These are phyloP conservation scores for Darksidea phi DNA, from an alignment of 495 filamentous ascomycete genomes.

Conservation along the genomic window DNA sequence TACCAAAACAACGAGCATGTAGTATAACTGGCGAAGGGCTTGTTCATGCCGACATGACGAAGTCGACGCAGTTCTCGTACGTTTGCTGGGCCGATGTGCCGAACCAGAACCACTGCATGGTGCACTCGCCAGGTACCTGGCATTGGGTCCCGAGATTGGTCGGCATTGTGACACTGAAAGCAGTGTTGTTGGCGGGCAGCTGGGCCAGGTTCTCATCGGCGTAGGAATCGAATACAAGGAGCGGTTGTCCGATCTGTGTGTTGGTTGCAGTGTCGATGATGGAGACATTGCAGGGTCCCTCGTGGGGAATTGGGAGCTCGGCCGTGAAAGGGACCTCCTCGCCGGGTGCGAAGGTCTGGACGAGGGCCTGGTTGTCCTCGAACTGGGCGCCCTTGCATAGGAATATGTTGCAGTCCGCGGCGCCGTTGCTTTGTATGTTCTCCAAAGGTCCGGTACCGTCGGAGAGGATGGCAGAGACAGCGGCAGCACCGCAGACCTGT, in stretches of 20 bases:
- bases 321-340: conserved; percentile 14
- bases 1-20: not conserved
- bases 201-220: conserved; percentile 26
- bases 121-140: conserved; percentile 20
- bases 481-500: conserved; percentile 15
- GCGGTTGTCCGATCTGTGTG: conserved; percentile 12
- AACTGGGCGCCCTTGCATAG: conserved; percentile 33
- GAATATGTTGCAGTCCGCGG: conserved; percentile 23
- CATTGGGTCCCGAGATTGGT: conserved; percentile 11
- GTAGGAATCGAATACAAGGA: conserved; percentile 26
- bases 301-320: conserved; percentile 28
- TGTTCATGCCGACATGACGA: conserved; percentile 17
- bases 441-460: conserved; percentile 24
- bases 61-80: conserved; percentile 34
- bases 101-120: conserved; percentile 32
- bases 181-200: conserved; percentile 23
- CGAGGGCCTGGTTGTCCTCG: conserved; percentile 21
- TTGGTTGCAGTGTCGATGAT: conserved; percentile 25
- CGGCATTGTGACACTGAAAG: conserved; percentile 26
- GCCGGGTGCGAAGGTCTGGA: conserved; percentile 21
- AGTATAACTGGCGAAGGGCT: not conserved
- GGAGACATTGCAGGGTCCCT: conserved; percentile 25
- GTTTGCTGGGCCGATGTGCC: conserved; percentile 25
- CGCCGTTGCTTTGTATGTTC: conserved; percentile 19
- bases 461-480: conserved; percentile 21